Base-by-base conservation (phyloP, 495 filamentous ascomycete species). In the Tuber indicum region DNA sequence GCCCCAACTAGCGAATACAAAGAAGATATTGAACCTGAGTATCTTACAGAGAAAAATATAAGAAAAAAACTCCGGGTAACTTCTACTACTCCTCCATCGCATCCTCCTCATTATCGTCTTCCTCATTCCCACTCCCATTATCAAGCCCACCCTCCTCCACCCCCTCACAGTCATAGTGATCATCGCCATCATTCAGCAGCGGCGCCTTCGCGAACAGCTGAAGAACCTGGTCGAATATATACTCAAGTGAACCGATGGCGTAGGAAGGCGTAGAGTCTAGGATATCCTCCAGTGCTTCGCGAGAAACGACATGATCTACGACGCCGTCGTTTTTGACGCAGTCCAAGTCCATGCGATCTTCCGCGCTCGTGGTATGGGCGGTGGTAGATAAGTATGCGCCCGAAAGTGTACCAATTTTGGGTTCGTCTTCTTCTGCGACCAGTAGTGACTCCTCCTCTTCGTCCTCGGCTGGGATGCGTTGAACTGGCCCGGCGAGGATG, bases 141-240 rank as follows among this genome's bases (percentile, higher is more conserved):
- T 32, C n/a, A 23, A 7, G 5, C 26, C 42, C 71, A 72, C 23
- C 71, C 5, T 46, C 71, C 36, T 72, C 71, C 32, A 16, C 16
- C 45, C 26, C 36, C 5, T 12, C 44, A 8, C 12, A 8, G 1
- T 16, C 45, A 2, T 26, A 1, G 17, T 8, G 39, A 42, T 74
- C 39, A 47, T 41, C 3, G n/a, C 69, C 36, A 42, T 36, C 58
- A 8, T 36, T 49, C 32, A 72, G 16, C 58, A 83, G 70, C 9
- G 81, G 78, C 43, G 70, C 66, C 78, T 82, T 82, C n/a, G 74
- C 78, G 76, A 83, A 83, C 62, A 83, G 74, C 6, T 43, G 74
- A 58, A 83, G 42, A 47, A 83, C 81, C 72, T 80, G 74, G 49
- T 78, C 74, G 42, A 83, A 83, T 39, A 45, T 72, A 71, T 71